Evolutionary conservation across 2,329 filamentous ascomycete genomes (phyloP), one percentile per base, ranked within the genome.

Genomic region (Trichoderma sp.): DNA sequence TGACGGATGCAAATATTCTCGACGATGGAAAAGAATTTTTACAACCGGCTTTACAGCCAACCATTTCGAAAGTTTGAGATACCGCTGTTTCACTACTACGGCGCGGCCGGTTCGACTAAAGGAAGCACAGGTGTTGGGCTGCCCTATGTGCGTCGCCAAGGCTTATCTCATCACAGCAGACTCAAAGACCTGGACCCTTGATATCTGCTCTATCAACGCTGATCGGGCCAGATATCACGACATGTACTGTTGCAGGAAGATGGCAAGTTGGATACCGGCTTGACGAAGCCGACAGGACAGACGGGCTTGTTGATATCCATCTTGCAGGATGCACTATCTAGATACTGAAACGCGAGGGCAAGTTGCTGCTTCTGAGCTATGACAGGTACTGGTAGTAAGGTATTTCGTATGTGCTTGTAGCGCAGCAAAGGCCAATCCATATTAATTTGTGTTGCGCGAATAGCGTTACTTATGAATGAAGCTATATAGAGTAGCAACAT

Each of bases 211-310:
- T 28, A 32, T 10, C 39, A 43, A 43, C 16, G 39, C 61, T 26
- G 11, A 21, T 30, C 16, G 16, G 14, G 37, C 18, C 26, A n/a
- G 46, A n/a, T 54, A 1, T 37, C 28, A 37, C 21, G 54, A 21
- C n/a, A 28, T 26, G 24, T 21, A 14, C n/a, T 34, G 49, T 56
- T 59, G 54, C 21, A 51, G 51, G 63, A 21, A 59, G 39, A 59
- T 66, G 63, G 54, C 54, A 59, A 54, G 28, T 34, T 30, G 46
- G 51, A 28, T 55, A 18, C 66, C 39, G 28, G 64, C 39, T 66
- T 66, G 54, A 39, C 21, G 28, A 46, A 21, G 28, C 39, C 51
- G 21, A 28, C 4, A 11, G 37, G 54, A 39, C 21, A 51, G 28
- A 28, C 26, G 37, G 54, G 54, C 2, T 37, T 51, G 39, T 49